Evolutionary conservation across 371 early-diverging fungal genomes (phyloP), one percentile per base, ranked within the genome.

Genomic region (Zopfochytrium polystomum): DNA sequence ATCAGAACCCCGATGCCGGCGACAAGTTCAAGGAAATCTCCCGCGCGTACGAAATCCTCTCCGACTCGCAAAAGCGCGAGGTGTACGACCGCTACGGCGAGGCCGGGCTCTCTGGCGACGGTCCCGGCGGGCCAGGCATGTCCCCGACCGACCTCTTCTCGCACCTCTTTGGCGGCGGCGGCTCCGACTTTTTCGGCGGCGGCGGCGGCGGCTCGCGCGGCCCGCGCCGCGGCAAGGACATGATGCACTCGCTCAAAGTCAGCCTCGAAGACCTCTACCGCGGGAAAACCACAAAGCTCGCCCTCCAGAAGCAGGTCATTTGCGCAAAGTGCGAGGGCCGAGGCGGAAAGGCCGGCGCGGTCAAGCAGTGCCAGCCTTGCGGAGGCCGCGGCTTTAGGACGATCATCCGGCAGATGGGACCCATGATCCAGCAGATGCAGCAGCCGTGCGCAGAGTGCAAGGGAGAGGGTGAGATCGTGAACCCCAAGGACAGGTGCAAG

Each of bases 371-470:
- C 75, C 46, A 66, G 27, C 78, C 80, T 25, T 98, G 98, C 79
- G 75, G 86, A 43, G 98, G 98, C 35, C 87, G 88, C 59, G 99
- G 99, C 63, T 80, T 94, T 62, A 86, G 85, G 67, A 73, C 94
- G 27, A 86, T 87, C 34, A 83, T 92, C 66, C 83, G 96, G 52
- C 97, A 95, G 75, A 88, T 96, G 80, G 97, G 97, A 27, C 95
- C 95, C 56, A 95, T 96, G 91, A 85, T 96, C 55, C 98, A 98
- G 80, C 96, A 95, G 80, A 87, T 95, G 76, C 96, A 96, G 74
- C 89, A 91, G 72, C 84, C 90, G 42, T 98, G 98, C 82, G 79
- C 80, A 15, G 86, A 83, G 50, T 96, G 96, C 80, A 80, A 82
- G 47, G 97, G 93, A 53, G 85, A 85, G 62, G 94, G 96, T 62